Base-by-base conservation (phyloP, 164 flowering plant species). In the Chloranthus sessilifolius region DNA sequence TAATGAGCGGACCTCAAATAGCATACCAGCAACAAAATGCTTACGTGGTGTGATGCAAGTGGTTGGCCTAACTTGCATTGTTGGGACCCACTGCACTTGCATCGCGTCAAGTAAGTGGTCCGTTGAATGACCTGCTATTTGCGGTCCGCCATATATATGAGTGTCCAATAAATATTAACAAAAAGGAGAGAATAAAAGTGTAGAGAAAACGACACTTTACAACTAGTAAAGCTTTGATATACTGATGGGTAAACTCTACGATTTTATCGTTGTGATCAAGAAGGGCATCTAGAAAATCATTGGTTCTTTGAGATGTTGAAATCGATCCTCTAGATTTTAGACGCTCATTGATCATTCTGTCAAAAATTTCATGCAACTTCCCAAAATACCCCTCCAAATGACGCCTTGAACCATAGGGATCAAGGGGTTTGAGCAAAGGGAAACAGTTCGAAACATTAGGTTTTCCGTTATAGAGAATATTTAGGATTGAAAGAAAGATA, bases 361-460 rank as follows among this genome's bases (percentile, higher is more conserved):
- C 64, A 40, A 61, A 27, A 9, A 53, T 4, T 8, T 20, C 48
- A 21, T 21, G 5, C 23, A 53, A 5, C 1, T 31, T 39, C 6
- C 24, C 20, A 40, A 19, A 27, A 25, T 4, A 11, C 23, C 4
- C n/a, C 20, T 12, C 17, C n/a, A 24, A 1, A 1, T 25, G 19
- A 8, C 27, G 34, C 14, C 35, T 19, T 3, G 41, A 15, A 3
- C 62, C 62, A 12, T 29, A 48, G 28, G 48, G 27, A 24, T 58
- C 62, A 4, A 49, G 26, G 1, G 2, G 2, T 16, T 52, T 30
- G 16, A 58, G 29, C 4, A 42, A 8, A 0, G 62, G 55, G 42
- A 56, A 56, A 30, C 11, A 56, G 39, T 56, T 53, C 10, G 53
- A 7, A 9, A 38, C 15, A 20, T 56, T 58, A 2, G 65, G 65